Base-by-base conservation (phyloP, 768 basidiomycete genomes). In the Cyathus striatus region DNA sequence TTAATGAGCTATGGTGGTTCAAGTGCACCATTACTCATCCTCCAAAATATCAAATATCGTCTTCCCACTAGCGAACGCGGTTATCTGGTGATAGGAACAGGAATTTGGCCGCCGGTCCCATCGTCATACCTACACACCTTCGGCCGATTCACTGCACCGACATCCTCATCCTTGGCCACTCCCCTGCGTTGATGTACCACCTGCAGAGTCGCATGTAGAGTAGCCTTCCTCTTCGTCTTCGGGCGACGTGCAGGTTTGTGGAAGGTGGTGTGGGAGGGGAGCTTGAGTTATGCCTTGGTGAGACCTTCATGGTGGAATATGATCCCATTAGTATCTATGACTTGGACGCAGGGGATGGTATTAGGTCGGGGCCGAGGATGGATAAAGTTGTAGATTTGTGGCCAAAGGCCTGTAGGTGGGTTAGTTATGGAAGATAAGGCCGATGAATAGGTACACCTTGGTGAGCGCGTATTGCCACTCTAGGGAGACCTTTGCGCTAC, bases 151-250 rank as follows among this genome's bases (percentile, higher is more conserved):
- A 67, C 42, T 1, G 90, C 91, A 0, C 90, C 81, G 4, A 52
- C 66, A 48, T 92, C 69, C 1, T 81, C 87, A 52, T 90, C 90
- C 10, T 92, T 75, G 1, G 88, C 86, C 4, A 90, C 92, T 23
- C 85, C 88, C 48, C 75, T 81, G 91, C 89, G 51, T 92, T 91
- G 60, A 92, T 91, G 59, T 93, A 87, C 89, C 90, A 91, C 42
- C 90, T 72, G 59, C 89, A 91, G 69, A 86, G 91, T 21, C 90
- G 75, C 16, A 89, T 92, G 32, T 71, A n/a, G n/a, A n/a, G n/a
- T n/a, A 61, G 12, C 87, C 88, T 43, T 73, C 70, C 12, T 64
- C 76, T 50, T 85, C 83, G 47, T 92, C 90, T 56, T 86, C 86
- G 2, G 70, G 64, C 10, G 81, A 79, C 20, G 92, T 70, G 20